Evolutionary conservation across 176 grass and related monocot species (phyloP).

Genomic region (Cenchrus fungigraminus): DNA sequence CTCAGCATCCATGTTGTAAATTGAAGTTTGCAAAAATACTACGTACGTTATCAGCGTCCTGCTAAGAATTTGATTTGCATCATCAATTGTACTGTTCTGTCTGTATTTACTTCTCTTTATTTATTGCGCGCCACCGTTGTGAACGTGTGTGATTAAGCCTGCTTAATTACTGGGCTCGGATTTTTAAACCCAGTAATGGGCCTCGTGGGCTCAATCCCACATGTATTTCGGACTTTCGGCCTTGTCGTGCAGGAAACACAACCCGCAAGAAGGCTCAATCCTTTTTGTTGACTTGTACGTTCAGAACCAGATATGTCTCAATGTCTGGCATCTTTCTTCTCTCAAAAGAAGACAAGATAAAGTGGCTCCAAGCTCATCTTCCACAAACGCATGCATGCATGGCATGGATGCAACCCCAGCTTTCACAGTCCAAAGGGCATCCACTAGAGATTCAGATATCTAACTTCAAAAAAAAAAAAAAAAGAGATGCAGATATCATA

Average conservation of each 20-base stretch:
- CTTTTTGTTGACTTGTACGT: no score
- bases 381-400: neutral
- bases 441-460: no score
- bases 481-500: neutral
- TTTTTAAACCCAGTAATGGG: neutral
- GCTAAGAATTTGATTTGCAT: neutral
- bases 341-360: no score
- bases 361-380: neutral
- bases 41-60: neutral
- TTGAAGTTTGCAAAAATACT: constrained; percentile 59
- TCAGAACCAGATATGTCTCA: no score
- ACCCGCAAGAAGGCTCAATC: no score
- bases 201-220: constrained; percentile 8
- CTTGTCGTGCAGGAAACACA: no score
- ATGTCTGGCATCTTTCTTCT: no score
- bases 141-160: neutral
- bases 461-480: no score
- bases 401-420: neutral
- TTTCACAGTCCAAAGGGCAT: neutral
- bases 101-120: neutral
- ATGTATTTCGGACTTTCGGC: neutral
- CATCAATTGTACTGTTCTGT: neutral
- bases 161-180: neutral
- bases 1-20: constrained; percentile 42
- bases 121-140: neutral